Evolutionary conservation across 106 monocot species (phyloP), one percentile per base, ranked within the genome.

Genomic region (Allium fistulosum): DNA sequence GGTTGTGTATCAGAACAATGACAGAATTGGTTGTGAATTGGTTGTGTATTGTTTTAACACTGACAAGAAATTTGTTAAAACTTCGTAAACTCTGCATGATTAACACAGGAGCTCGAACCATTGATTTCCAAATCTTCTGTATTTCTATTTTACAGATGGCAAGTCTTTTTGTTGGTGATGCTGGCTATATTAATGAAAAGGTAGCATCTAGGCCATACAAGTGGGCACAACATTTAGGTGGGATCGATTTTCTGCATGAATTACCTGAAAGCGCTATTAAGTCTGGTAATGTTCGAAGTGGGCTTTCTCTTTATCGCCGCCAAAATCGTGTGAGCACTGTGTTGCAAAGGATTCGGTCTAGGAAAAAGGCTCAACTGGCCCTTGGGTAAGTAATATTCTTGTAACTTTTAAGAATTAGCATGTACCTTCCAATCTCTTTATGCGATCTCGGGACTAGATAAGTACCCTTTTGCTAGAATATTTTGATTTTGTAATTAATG

Each of bases 201-300:
- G 84, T 50, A 73, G 59, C 37, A 63, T 81, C 83, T 62, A 76
- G 85, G 14, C 99, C 99, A 72, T 99, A 81, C 78, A 90, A 85
- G 66, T 99, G 99, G 99, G 99, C 87, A 49, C 99, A 99, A 49
- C 93, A 99, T 90, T 79, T 99, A 75, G 93, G 87, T 74, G 99
- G 99, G 51, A 87, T 99, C 57, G 99, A 99, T 74, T 85, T 99
- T 63, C 73, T 99, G 63, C 90, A 93, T 50, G 90, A 99, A 69
- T 17, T 87, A 16, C 82, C 93, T 59, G 48, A 18, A 55, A 78
- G 76, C 63, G 37, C 47, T 49, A 11, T 55, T 26, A 57, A 57
- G 57, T 76, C 72, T 56, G 65, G 53, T 69, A 26, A 22, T 74
- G 18, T 85, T 62, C 67, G 74, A 55, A 77, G 87, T 62, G 87